A percentile compares a stretch with the other conserved stretches of the same genome.
phyloP scores from a whole-genome alignment of 768 basidiomycete genomes.

The Mrakia hoshinonis region DNA sequence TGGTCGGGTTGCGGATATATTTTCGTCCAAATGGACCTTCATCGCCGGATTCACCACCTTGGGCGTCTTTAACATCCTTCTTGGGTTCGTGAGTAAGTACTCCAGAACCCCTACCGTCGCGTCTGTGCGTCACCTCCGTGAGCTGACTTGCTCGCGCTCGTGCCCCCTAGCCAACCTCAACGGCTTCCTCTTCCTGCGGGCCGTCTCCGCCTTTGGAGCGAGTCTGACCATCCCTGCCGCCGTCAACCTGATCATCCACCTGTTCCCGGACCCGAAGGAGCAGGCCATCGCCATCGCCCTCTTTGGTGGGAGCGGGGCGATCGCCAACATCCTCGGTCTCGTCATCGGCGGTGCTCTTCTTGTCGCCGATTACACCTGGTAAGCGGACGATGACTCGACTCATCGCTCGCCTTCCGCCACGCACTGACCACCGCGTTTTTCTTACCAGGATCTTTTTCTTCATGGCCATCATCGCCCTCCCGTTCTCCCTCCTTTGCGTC shows the following conservation, averaged over 20 bases:
- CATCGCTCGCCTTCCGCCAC: too few species aligned
- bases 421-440: too few species aligned
- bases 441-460: slow-evolving; percentile 30
- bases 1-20: slow-evolving; percentile 37
- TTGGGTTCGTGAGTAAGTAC: slow-evolving; percentile 33
- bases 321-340: slow-evolving; percentile 30
- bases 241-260: slow-evolving; percentile 29
- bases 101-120: too few species aligned
- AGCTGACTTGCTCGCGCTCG: too few species aligned
- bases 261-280: slow-evolving; percentile 28
- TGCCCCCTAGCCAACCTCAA: slow-evolving; percentile 31
- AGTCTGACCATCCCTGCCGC: slow-evolving; percentile 34
- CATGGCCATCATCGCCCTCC: slow-evolving; percentile 28
- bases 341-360: slow-evolving; percentile 31
- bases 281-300: slow-evolving; percentile 23
- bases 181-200: slow-evolving; percentile 38
- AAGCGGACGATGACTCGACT: background rate
- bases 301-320: too few species aligned
- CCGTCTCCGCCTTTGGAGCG: slow-evolving; percentile 36
- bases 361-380: slow-evolving; percentile 24
- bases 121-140: too few species aligned
- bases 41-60: slow-evolving; percentile 37
- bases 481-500: slow-evolving; percentile 24
- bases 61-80: slow-evolving; percentile 36
- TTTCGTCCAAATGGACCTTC: slow-evolving; percentile 36